Percentiles rank a stretch among this genome's conserved stretches.
These are phyloP conservation scores for Brassica carinata DNA, from an alignment of 345 rosid genomes.

Conservation along the genomic window DNA sequence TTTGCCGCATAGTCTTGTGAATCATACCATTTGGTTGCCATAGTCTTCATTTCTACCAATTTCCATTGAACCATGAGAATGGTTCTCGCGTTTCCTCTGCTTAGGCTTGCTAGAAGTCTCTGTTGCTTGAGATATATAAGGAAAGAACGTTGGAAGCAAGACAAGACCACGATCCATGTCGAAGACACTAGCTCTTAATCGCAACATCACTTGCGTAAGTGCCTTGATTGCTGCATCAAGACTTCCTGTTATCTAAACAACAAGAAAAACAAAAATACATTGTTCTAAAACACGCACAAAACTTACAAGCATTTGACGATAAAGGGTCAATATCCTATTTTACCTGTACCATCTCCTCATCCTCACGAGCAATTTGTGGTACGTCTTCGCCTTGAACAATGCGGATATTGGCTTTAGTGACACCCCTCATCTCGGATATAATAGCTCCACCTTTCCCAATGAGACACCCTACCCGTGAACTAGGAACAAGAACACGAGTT, in stretches of 20 bases:
- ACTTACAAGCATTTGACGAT: neutral
- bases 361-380: constrained; percentile 54
- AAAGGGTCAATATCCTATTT: neutral
- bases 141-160: constrained; percentile 57
- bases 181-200: constrained; percentile 67
- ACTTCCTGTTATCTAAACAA: constrained; percentile 63
- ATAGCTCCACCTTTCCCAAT: constrained; percentile 75
- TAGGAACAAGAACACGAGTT: constrained; percentile 67
- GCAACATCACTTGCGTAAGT: constrained; percentile 55
- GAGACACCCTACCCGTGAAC: constrained; percentile 71
- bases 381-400: constrained; percentile 54
- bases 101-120: constrained; percentile 48
- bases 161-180: constrained; percentile 65
- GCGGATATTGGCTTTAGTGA: constrained; percentile 59
- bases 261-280: neutral
- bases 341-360: constrained; percentile 72
- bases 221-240: constrained; percentile 69
- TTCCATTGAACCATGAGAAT: constrained; percentile 48
- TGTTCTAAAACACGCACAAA: neutral
- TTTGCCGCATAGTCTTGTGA: neutral
- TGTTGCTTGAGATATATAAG: constrained; percentile 54
- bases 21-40: constrained; percentile 52
- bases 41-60: constrained; percentile 43
- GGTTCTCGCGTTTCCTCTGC: constrained; percentile 52
- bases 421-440: constrained; percentile 65